These are phyloP conservation scores for Juglanconis oblonga DNA, from an alignment of 2,329 filamentous ascomycete species.

Conservation along the genomic window DNA sequence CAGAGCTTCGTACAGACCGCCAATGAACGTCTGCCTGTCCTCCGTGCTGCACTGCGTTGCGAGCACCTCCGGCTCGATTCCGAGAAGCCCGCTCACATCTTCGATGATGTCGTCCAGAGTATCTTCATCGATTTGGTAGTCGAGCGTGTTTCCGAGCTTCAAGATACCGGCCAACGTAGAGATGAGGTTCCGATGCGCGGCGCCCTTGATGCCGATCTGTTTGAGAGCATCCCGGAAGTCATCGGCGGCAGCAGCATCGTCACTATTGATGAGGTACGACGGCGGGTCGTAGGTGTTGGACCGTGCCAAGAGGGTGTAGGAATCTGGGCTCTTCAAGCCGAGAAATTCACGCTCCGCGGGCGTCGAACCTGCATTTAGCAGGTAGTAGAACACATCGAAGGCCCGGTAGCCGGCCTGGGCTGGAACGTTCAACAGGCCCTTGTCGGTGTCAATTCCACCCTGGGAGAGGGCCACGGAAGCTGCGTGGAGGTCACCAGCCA, in stretches of 20 bases:
- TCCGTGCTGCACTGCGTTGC: constrained; percentile 76
- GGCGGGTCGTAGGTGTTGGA: constrained; percentile 86
- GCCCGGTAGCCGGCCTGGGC: constrained; percentile 79
- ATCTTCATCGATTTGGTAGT: constrained; percentile 81
- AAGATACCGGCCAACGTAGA: constrained; percentile 82
- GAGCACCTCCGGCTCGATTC: constrained; percentile 81
- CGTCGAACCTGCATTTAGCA: constrained; percentile 87
- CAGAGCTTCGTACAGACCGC: constrained; percentile 85
- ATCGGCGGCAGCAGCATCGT: constrained; percentile 88
- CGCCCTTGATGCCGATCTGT: constrained; percentile 89
- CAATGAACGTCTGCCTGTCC: constrained; percentile 78
- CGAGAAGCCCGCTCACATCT: constrained; percentile 82
- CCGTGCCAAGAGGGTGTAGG: constrained; percentile 74
- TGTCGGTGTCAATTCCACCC: constrained; percentile 79
- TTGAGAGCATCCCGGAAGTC: constrained; percentile 87
- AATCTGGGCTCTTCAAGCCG: constrained; percentile 71
- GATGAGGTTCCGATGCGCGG: constrained; percentile 76
- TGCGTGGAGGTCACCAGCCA: constrained; percentile 74
- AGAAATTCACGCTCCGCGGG: constrained; percentile 86
- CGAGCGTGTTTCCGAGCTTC: constrained; percentile 87
- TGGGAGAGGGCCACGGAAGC: constrained; percentile 77
- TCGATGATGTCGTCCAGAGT: constrained; percentile 82
- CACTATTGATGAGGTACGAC: constrained; percentile 84
- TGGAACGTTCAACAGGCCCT: constrained; percentile 78
- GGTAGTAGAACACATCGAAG: constrained; percentile 97